Base-by-base conservation (phyloP, 2,329 filamentous ascomycete species). In the Teratosphaeriaceae sp. region DNA sequence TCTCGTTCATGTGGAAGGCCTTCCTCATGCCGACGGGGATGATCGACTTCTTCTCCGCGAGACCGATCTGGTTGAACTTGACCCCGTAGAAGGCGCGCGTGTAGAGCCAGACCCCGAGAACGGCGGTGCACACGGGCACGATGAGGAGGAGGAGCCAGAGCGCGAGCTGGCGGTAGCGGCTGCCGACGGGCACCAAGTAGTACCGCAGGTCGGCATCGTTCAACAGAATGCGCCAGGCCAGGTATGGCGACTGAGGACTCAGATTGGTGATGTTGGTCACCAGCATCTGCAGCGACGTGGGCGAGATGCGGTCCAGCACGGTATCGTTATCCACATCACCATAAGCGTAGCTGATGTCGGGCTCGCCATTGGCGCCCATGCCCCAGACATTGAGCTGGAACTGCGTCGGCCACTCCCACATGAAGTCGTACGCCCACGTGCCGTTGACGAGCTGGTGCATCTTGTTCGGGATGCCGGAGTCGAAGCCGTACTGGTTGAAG, bases 351-450 rank as follows among this genome's bases (percentile, higher is more conserved):
- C 72, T 73, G 46, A 78, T 69, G 58, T 84, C 80, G 0, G 80
- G 79, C 51, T 75, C 64, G 16, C 78, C 78, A 58, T 82, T 73
- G 0, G 74, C 72, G 52, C 82, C 79, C 57, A 82, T 78, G 40
- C 80, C 80, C 80, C 80, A 84, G 4, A 80, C 69, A 50, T 82
- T 84, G 45, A 82, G 63, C 53, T 82, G 79, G 43, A 78, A 73
- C 37, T 73, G 64, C 2, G 74, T 72, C 5, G 80, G 80, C 73
- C 78, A 84, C 55, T 84, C 80, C 3, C 72, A 68, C 70, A 81
- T 74, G 46, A 82, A 78, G 48, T 78, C 69, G 51, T 75, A 76
- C 16, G 68, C 64, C 80, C 80, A 84, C 2, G 65, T 61, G 40
- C 78, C 68, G 16, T 62, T 59, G 5, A 65, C 62, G 22, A 69